Evolutionary conservation across 345 rosid genomes (phyloP).

Genomic region (Raphanus raphanistrum): DNA sequence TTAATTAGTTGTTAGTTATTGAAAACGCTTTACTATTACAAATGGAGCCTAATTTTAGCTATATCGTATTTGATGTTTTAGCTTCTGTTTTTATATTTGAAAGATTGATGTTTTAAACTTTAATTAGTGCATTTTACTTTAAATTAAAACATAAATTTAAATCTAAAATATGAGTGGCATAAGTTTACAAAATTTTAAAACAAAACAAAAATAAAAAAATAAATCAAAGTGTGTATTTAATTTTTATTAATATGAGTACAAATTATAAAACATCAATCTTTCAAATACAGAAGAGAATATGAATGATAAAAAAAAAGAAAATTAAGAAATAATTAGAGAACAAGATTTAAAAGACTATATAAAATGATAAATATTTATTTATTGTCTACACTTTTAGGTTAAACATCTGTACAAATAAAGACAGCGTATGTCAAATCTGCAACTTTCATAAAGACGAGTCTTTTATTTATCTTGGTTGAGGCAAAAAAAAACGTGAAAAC

Average conservation of each 20-base stretch:
- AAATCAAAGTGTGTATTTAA: too few species aligned
- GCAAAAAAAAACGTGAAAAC: slow-evolving; percentile 18
- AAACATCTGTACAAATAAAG: not conserved
- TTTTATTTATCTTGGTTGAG: slow-evolving; percentile 4
- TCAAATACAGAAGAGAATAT: not conserved
- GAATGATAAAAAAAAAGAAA: not conserved
- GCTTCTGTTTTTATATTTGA: too few species aligned
- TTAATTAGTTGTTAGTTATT: not conserved
- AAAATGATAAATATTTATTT: not conserved
- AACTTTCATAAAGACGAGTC: slow-evolving; percentile 25
- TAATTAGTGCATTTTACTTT: too few species aligned
- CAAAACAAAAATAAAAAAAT: too few species aligned
- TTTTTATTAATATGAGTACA: not conserved
- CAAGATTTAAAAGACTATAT: not conserved
- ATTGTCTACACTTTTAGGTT: not conserved
- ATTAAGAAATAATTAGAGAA: not conserved
- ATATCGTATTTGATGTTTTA: not conserved
- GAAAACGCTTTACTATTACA: not conserved
- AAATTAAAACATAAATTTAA: too few species aligned
- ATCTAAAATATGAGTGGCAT: too few species aligned
- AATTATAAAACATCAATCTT: not conserved
- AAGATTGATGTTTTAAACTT: too few species aligned
- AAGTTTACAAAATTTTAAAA: too few species aligned
- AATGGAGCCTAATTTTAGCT: not conserved
- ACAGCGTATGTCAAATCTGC: slow-evolving; percentile 18